Conservation (phyloP, 1,139 yeast genomes). For the Suhomyces anneliseae region DNA sequence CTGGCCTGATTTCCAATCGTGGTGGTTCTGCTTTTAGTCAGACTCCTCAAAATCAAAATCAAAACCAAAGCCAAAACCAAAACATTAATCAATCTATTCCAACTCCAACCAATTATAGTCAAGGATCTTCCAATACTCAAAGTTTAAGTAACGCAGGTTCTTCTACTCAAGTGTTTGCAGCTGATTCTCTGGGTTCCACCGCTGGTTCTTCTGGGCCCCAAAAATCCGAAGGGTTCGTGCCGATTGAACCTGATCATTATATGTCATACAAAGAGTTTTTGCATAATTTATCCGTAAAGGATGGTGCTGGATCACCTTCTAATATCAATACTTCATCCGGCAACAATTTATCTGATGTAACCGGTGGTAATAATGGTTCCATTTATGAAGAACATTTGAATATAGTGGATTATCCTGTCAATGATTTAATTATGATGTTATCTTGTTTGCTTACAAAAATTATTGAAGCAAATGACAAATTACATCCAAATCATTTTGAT, state of each 20-base stretch:
- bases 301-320: constrained; percentile 14
- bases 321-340: constrained; percentile 1
- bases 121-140: not conserved
- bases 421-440: constrained; percentile 79
- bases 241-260: constrained; percentile 42
- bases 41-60: not conserved
- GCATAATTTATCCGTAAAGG: constrained; percentile 30
- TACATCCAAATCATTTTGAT: constrained; percentile 72
- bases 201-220: not conserved
- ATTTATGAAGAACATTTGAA: constrained; percentile 58
- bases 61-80: too few species aligned
- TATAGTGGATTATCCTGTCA: constrained; percentile 80
- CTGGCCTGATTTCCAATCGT: constrained; percentile 1
- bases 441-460: constrained; percentile 82
- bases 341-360: not conserved
- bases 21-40: not conserved
- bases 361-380: constrained; percentile 4
- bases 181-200: not conserved
- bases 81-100: too few species aligned
- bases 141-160: too few species aligned
- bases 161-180: not conserved
- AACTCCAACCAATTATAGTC: not conserved
- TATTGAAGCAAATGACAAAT: constrained; percentile 86
- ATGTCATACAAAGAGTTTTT: constrained; percentile 47
- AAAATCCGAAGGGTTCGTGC: not conserved